Conservation (phyloP, 139 green algal species). For the Chlorella sp. region DNA sequence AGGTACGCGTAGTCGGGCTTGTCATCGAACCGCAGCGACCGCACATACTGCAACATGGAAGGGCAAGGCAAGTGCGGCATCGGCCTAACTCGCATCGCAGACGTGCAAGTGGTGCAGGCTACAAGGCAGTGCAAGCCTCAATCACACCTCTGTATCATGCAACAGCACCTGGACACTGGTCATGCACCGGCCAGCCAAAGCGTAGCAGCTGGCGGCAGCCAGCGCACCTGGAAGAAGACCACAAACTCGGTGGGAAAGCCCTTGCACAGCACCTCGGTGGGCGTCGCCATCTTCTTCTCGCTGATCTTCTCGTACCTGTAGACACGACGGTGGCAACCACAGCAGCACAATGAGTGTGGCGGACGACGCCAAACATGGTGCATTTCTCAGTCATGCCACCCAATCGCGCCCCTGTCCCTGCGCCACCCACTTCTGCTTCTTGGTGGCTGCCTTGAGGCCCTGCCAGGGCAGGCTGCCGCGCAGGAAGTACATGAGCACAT, state of each 20-base stretch:
- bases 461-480: slow-evolving; percentile 97
- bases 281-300: slow-evolving; percentile 99
- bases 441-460: slow-evolving; percentile 97
- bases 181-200: too few species aligned
- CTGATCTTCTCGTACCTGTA: slow-evolving; percentile 98
- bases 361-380: background rate
- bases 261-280: slow-evolving; percentile 98
- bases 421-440: slow-evolving; percentile 94
- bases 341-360: background rate
- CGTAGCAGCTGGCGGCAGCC: too few species aligned
- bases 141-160: too few species aligned
- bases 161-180: too few species aligned
- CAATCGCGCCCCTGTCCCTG: background rate
- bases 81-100: too few species aligned
- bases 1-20: slow-evolving; percentile 99
- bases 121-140: too few species aligned
- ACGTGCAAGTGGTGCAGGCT: too few species aligned
- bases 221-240: slow-evolving; percentile 86
- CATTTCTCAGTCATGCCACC: background rate
- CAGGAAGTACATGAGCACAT: slow-evolving; percentile 99
- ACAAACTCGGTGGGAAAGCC: slow-evolving; percentile 97
- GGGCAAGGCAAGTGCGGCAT: too few species aligned
- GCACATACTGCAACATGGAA: slow-evolving; percentile 77
- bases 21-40: slow-evolving; percentile 98
- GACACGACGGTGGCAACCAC: too few species aligned